Evolutionary conservation across 441 rosid genomes (phyloP).

Genomic region (Pelargonium myrrhifolium): DNA sequence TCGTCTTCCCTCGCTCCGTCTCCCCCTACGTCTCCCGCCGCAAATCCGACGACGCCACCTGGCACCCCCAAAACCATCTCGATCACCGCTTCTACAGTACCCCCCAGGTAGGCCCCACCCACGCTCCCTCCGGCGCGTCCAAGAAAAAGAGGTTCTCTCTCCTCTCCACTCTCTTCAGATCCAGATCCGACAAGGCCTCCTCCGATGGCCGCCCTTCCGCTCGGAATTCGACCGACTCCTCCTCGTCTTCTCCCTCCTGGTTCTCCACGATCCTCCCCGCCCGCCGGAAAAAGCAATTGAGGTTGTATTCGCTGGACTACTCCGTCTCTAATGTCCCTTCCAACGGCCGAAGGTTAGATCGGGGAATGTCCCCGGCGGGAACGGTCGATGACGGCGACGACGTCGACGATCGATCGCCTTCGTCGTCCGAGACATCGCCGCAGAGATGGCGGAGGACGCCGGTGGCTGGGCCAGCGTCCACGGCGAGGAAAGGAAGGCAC

Average conservation of each 20-base stretch:
- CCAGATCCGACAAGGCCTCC: conserved; percentile 50
- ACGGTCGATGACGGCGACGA: conserved; percentile 27
- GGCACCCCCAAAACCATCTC: conserved; percentile 15
- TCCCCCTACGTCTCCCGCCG: conserved; percentile 52
- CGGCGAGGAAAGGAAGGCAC: conserved; percentile 31
- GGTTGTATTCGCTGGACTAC: conserved; percentile 24
- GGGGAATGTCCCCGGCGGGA: conserved; percentile 65
- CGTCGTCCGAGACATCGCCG: conserved; percentile 33
- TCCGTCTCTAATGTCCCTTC: conserved; percentile 19
- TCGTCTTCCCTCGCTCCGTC: conserved; percentile 69
- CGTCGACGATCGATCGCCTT: conserved; percentile 27
- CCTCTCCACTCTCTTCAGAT: conserved; percentile 42
- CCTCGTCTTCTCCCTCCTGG: conserved; percentile 33
- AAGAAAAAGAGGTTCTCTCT: conserved; percentile 30
- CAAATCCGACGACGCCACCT: conserved; percentile 28
- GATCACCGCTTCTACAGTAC: conserved; percentile 40
- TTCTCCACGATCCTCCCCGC: conserved; percentile 43
- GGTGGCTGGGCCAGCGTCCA: conserved; percentile 14
- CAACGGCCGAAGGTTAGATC: conserved; percentile 23
- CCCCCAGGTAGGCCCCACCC: conserved; percentile 49
- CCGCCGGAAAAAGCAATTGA: conserved; percentile 29
- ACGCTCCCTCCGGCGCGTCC: conserved; percentile 19
- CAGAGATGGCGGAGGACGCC: conserved; percentile 30
- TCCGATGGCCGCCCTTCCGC: conserved; percentile 28
- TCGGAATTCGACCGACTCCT: conserved; percentile 1